A percentile compares a stretch with the other conserved stretches of the same genome.
Evolutionary conservation across 2,329 filamentous ascomycete species (phyloP).

Genomic region (Colletotrichum navitas): DNA sequence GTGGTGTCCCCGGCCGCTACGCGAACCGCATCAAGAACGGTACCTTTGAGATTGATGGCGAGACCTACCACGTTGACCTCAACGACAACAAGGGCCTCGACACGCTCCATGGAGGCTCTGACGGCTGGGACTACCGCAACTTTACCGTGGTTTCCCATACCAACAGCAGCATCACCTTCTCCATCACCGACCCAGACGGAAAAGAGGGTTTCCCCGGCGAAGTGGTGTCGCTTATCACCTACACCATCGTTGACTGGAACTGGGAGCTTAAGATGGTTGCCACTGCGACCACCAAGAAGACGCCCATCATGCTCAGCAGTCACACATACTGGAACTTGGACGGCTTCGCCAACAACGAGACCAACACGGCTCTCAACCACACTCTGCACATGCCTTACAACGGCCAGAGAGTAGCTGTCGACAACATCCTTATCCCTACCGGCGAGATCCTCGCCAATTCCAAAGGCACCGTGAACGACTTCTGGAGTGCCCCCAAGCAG

Average conservation of each 20-base stretch:
- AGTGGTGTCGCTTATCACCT: constrained; percentile 80
- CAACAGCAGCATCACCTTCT: constrained; percentile 78
- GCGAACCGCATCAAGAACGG: constrained; percentile 86
- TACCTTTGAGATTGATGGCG: constrained; percentile 76
- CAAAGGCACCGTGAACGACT: constrained; percentile 78
- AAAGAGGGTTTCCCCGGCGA: constrained; percentile 84
- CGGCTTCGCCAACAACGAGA: constrained; percentile 80
- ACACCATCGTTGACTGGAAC: constrained; percentile 73
- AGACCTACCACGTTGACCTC: constrained; percentile 67
- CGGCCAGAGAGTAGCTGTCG: constrained; percentile 75
- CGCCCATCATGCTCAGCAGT: constrained; percentile 83
- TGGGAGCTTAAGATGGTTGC: constrained; percentile 83
- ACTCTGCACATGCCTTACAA: constrained; percentile 80
- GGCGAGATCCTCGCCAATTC: constrained; percentile 80
- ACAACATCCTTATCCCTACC: constrained; percentile 80
- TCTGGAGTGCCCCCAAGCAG: constrained; percentile 85
- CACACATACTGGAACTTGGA: constrained; percentile 88
- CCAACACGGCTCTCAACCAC: constrained; percentile 75
- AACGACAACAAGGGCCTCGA: constrained; percentile 75
- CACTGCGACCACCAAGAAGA: constrained; percentile 78
- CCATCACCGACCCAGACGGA: constrained; percentile 78
- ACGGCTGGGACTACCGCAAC: constrained; percentile 84
- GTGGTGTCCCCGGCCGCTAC: constrained; percentile 80
- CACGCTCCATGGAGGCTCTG: constrained; percentile 76
- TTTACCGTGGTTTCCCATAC: constrained; percentile 81